Evolutionary conservation across 2,329 filamentous ascomycete genomes (phyloP), one percentile per base, ranked within the genome.

Genomic region (Tolypocladium inflatum): DNA sequence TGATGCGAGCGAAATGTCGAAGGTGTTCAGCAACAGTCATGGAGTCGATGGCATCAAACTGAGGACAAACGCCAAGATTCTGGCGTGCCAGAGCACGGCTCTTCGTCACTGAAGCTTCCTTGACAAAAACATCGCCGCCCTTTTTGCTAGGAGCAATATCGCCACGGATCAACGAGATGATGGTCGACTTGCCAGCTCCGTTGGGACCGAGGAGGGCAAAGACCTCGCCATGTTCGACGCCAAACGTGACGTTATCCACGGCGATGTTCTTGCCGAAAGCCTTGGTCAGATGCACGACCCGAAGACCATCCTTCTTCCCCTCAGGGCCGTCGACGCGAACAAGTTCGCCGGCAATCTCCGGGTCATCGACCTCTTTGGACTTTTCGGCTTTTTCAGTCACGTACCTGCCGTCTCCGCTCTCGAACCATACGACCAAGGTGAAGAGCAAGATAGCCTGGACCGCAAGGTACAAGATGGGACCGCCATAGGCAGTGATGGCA

Each of bases 21-120:
- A 97, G 79, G 65, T 96, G 92, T 68, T 97, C 91, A 1, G 84
- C 75, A 0, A 95, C 91, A 0, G 91, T 95, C 90, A 97, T 92
- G 56, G 86, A 82, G 71, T 97, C 93, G 76, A 96, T 87, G 10
- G 92, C 92, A 67, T 91, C 88, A 64, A 89, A 88, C 70, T 91
- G 92, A 0, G 93, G 92, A 66, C 92, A 97, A 0, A 97, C 92
- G 21, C 93, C 93, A 0, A 97, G 81, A 64, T 91, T 83, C 2
- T 82, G 78, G 55, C 92, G 83, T 4, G 91, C 92, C 2, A 82
- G 79, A 1, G 89, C 85, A 13, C 90, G 84, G 61, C 87, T 81
- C 56, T 80, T 81, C 19, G 83, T 83, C 52, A 96, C 87, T 5
- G 89, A 91, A 7, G 85, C 81, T 61, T 87, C 80, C 67, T 96